Conservation (phyloP, 2,329 filamentous ascomycete genomes). For the Coniochaeta hoffmannii region DNA sequence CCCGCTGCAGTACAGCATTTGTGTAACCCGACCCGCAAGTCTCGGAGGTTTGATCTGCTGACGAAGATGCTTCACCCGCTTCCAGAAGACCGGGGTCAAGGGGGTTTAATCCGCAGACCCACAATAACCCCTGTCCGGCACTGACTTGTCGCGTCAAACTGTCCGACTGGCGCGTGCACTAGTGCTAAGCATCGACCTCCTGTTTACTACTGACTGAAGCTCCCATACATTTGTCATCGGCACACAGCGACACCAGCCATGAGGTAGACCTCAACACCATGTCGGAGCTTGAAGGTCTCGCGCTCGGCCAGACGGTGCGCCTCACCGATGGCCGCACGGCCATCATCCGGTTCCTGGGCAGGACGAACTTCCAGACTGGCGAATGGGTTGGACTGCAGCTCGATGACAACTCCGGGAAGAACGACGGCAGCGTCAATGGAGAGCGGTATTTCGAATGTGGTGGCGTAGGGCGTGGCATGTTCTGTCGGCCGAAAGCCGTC, state of each 20-base stretch:
- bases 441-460: slow-evolving; percentile 80
- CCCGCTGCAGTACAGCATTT: too few species aligned
- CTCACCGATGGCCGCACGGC: slow-evolving; percentile 72
- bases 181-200: not conserved
- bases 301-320: slow-evolving; percentile 66
- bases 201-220: not conserved
- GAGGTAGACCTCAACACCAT: slow-evolving; percentile 16
- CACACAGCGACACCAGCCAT: slow-evolving; percentile 2
- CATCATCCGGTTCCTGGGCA: slow-evolving; percentile 73
- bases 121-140: not conserved
- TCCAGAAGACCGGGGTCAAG: not conserved
- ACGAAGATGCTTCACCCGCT: not conserved
- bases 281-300: slow-evolving; percentile 51
- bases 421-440: slow-evolving; percentile 85
- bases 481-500: slow-evolving; percentile 68
- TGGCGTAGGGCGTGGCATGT: slow-evolving; percentile 69
- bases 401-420: slow-evolving; percentile 76
- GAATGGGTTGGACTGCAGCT: slow-evolving; percentile 90
- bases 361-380: slow-evolving; percentile 71
- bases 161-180: slow-evolving; percentile 2
- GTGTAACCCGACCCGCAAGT: too few species aligned
- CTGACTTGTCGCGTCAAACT: slow-evolving; percentile 1
- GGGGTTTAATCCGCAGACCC: not conserved
- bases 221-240: not conserved
- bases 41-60: too few species aligned